Evolutionary conservation across 1,284 basidiomycete species (phyloP), one percentile per base, ranked within the genome.

Genomic region (Tilletia walkeri): DNA sequence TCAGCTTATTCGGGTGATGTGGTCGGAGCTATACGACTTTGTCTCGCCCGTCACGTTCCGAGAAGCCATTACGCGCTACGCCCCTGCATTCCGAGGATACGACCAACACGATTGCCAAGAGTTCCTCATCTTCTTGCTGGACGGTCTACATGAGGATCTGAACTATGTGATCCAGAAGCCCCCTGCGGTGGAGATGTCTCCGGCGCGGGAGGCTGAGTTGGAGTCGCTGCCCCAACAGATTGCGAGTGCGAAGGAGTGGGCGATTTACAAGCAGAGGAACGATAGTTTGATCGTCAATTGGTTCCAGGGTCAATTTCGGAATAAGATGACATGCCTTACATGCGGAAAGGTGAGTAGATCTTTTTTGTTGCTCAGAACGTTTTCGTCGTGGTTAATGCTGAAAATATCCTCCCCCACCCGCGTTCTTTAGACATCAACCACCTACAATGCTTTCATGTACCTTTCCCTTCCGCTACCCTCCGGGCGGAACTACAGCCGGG

Each of bases 41-140:
- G 85, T 97, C 48, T 90, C 90, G 1, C 95, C 95, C 0, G 87
- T 90, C 49, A 89, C 90, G 6, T 98, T 98, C 85, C 87, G 94
- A 79, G 94, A 95, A 84, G 79, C 89, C 80, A 69, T 76, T 72
- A 72, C 76, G 4, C 70, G 74, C n/a, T 80, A 81, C 65, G 81
- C 81, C 7, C 80, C 81, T 3, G 70, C 70, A 3, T 83, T 83
- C 67, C 54, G 77, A 1, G 76, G 81, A 1, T 75, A 71, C 48
- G 81, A 83, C 53, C 82, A 83, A 71, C 82, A 74, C 41, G 73
- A 74, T 56, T 30, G 53, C 36, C 73, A 74, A 50, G 73, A 74
- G 45, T 74, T 74, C 67, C 67, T 74, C 24, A 65, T 65, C 34
- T 74, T 74, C 48, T 48, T 74, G 16, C 53, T 73, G 20, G 73